Evolutionary conservation across 1,284 basidiomycete genomes (phyloP), one percentile per base, ranked within the genome.

Genomic region (Coniferiporia sulphurascens): DNA sequence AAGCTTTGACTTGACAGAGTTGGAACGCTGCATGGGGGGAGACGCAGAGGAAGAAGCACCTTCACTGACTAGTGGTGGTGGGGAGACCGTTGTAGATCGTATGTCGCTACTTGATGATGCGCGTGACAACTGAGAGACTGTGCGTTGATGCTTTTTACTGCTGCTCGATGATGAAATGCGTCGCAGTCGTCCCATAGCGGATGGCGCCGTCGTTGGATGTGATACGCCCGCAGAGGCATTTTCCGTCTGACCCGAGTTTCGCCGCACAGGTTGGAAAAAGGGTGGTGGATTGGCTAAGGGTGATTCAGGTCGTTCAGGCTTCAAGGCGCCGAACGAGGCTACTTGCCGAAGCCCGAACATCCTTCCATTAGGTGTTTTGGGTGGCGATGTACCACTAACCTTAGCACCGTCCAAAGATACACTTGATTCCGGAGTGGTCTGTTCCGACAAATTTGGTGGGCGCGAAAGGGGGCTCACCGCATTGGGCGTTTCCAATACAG

Each of bases 1-100:
- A 4, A 86, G 69, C 65, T 86, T 87, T 0, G 78, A 74, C 6
- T 79, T 76, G 9, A 86, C 70, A 0, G 84, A 83, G 21, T 64
- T 62, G 38, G 62, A 68, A 36, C 71, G 65, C 21, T 50, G 63
- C 19, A 66, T 27, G 1, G 12, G 27, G 5, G 27, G 27, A 27
- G 58, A 36, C 6, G 65, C 53, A 9, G 64, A 46, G 7, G 56
- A n/a, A 32, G 32, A 32, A 44, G 51, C 10, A 44, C 48, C 41
- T 55, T 21, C 52, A 49, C 19, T n/a, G 38, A 49, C 48, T 10
- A 41, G 38, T 7, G 59, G 62, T 7, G 62, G 55, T 2, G 68
- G 65, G 1, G 70, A 65, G 9, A 63, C 53, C 17, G 63, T 56
- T 12, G 53, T 51, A 7, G 65, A 63, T 36, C 64, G 64, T 4